Base-by-base conservation (phyloP, 2,329 filamentous ascomycete species). In the Colletotrichum sp. region DNA sequence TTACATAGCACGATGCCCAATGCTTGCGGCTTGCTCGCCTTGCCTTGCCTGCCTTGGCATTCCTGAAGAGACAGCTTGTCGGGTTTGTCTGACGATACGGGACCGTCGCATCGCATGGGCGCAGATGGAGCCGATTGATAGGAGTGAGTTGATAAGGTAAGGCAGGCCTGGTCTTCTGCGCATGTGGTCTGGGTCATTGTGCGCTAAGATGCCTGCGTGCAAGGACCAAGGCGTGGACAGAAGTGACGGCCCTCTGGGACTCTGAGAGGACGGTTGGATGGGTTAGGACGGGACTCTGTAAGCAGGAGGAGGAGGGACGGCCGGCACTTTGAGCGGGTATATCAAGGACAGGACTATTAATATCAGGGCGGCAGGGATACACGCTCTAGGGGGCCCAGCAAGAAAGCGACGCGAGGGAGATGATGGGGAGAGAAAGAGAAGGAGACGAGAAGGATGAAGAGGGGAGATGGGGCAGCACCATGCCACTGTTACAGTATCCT, bases 241-340 rank as follows among this genome's bases (percentile, higher is more conserved):
- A 27, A 63, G 38, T 36, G 59, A 62, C 21, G 61, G 43, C 43
- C 43, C 43, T 21, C 43, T 51, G n/a, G n/a, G n/a, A 51, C 43
- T 12, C n/a, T 43, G 31, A 65, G 70, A 47, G 57, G 29, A 71
- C 38, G 59, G 34, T 51, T 68, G 66, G 55, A 51, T 51, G 43
- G 43, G 43, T 13, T 51, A n/a, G 43, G 43, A 51, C 43, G 43
- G 43, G 43, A 51, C 43, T 51, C 43, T 51, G 43, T 21, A 3
- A 51, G n/a, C n/a, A n/a, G 54, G 38, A 11, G 43, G 54, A 67
- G 57, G 38, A 18, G 59, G 55, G 27, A 66, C 36, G 63, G 34
- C 70, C 72, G 72, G 69, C 64, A 72, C 70, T 72, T 72, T 66
- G 69, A 57, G 72, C 64, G 69, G 69, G 69, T 69, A 73, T 74